phyloP scores from a whole-genome alignment of 345 rosid species.

The Pugionium cornutum region DNA sequence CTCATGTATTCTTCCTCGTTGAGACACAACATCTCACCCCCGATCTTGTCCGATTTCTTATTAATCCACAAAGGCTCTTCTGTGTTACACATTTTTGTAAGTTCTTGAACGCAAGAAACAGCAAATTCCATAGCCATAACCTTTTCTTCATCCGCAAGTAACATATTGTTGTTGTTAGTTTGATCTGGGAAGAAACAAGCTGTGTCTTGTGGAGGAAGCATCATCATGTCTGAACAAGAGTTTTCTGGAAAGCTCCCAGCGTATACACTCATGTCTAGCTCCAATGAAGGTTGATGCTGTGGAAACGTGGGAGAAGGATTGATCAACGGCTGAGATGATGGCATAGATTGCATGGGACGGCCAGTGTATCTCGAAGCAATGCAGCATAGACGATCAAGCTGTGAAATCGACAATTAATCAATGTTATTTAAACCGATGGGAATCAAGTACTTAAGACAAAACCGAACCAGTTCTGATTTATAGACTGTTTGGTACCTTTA shows the following conservation, averaged over 20 bases:
- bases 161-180: slow-evolving; percentile 39
- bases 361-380: slow-evolving; percentile 58
- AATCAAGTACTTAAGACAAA: too few species aligned
- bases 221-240: slow-evolving; percentile 51
- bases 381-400: slow-evolving; percentile 76
- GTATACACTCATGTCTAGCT: slow-evolving; percentile 74
- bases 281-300: slow-evolving; percentile 56
- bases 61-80: slow-evolving; percentile 73
- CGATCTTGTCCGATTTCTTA: slow-evolving; percentile 36
- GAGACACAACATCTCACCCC: slow-evolving; percentile 47
- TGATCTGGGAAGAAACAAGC: slow-evolving; percentile 47
- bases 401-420: background rate
- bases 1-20: slow-evolving; percentile 65
- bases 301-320: slow-evolving; percentile 43
- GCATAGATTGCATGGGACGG: slow-evolving; percentile 51
- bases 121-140: slow-evolving; percentile 69
- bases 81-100: slow-evolving; percentile 60
- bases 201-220: slow-evolving; percentile 42
- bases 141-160: slow-evolving; percentile 71
- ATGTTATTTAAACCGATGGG: too few species aligned
- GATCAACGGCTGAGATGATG: slow-evolving; percentile 43
- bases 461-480: too few species aligned
- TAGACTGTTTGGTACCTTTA: too few species aligned
- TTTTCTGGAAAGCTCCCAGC: slow-evolving; percentile 52
- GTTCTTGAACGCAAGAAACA: slow-evolving; percentile 64